A percentile compares a stretch with the other conserved stretches of the same genome.
phyloP scores from a whole-genome alignment of 1,284 basidiomycete genomes.

The Papiliotrema terrestris region DNA sequence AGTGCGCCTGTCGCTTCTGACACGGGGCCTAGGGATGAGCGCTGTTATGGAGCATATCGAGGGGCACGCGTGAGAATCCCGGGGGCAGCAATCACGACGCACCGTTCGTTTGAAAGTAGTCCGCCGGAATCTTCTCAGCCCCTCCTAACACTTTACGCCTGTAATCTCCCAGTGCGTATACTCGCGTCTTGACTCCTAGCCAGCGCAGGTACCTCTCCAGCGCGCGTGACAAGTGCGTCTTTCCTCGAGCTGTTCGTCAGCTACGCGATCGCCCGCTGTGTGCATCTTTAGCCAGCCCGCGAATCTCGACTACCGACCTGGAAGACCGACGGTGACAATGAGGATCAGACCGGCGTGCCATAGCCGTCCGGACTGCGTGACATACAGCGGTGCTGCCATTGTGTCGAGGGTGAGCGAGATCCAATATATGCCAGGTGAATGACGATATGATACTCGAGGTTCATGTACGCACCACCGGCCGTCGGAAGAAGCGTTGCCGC shows the following conservation, averaged over 20 bases:
- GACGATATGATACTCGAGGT: neutral
- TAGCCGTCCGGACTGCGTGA: slow-evolving; percentile 66
- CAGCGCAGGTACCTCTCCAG: slow-evolving; percentile 94
- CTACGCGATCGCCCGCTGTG: neutral
- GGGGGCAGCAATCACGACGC: too few species aligned
- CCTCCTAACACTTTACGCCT: slow-evolving; percentile 84
- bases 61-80: neutral
- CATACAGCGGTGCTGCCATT: slow-evolving; percentile 86
- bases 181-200: slow-evolving; percentile 94
- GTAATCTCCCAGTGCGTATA: slow-evolving; percentile 93
- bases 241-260: slow-evolving; percentile 65
- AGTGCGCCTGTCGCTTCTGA: slow-evolving; percentile 72
- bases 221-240: slow-evolving; percentile 93
- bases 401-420: neutral
- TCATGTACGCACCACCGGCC: neutral
- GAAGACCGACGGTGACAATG: slow-evolving; percentile 85
- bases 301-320: slow-evolving; percentile 47
- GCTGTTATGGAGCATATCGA: neutral
- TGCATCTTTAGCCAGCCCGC: neutral
- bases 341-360: slow-evolving; percentile 95
- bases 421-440: too few species aligned
- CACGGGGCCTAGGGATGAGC: slow-evolving; percentile 59
- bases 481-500: neutral
- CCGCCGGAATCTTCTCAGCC: slow-evolving; percentile 77
- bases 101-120: slow-evolving; percentile 82